A percentile compares a stretch with the other conserved stretches of the same genome.
These are phyloP conservation scores for Talaromyces sp. DNA, from an alignment of 2,329 filamentous ascomycete genomes.

Conservation along the genomic window DNA sequence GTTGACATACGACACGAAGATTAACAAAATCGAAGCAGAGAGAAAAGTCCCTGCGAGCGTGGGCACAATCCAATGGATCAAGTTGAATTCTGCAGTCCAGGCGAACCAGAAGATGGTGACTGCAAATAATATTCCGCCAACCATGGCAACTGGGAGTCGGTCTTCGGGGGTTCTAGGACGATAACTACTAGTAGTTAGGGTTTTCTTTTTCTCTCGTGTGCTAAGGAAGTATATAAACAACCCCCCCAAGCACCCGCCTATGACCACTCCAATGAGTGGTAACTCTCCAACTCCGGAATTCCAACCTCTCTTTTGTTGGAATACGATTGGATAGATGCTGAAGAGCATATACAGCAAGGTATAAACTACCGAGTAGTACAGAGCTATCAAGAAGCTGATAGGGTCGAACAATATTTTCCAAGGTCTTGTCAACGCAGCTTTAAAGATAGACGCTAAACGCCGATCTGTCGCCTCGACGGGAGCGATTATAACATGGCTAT, in stretches of 20 bases:
- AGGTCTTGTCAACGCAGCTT: not conserved
- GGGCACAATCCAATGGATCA: conserved; percentile 69
- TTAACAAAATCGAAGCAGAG: conserved; percentile 63
- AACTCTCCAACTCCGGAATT: conserved; percentile 51
- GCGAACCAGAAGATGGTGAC: conserved; percentile 73
- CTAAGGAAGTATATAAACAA: not conserved
- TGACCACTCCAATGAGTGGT: conserved; percentile 38
- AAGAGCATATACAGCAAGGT: conserved; percentile 8
- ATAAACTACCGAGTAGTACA: conserved; percentile 47
- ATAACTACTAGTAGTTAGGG: not conserved
- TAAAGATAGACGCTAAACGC: not conserved
- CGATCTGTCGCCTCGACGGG: not conserved
- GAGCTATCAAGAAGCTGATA: conserved; percentile 49
- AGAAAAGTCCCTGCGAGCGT: conserved; percentile 70
- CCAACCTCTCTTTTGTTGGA: conserved; percentile 49
- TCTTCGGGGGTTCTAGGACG: conserved; percentile 22
- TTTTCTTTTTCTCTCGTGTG: not conserved
- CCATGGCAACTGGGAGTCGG: conserved; percentile 16
- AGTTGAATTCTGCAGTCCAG: conserved; percentile 65
- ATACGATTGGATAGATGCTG: conserved; percentile 47
- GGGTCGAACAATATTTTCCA: conserved; percentile 51
- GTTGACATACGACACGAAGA: conserved; percentile 71
- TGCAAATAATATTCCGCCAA: conserved; percentile 65
- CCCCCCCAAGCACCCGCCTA: not conserved
- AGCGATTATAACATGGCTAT: not conserved